Conservation (phyloP, 495 filamentous ascomycete genomes). For the Filosporella fistucella region DNA sequence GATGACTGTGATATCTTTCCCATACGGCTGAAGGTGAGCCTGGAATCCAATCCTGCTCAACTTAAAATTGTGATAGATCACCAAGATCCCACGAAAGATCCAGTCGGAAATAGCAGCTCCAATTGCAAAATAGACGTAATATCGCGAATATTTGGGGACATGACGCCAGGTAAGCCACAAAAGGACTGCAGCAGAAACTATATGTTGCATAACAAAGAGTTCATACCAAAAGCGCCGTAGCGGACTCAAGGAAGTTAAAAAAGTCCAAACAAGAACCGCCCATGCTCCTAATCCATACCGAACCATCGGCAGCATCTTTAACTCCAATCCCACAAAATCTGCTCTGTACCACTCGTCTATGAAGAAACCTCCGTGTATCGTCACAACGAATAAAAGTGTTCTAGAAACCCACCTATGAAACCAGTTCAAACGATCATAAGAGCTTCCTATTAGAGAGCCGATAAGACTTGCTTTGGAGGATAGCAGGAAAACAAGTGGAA, state of each 20-base stretch:
- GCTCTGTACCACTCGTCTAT: conserved; percentile 62
- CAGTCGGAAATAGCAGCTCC: conserved; percentile 70
- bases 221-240: conserved; percentile 71
- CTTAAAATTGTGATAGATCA: conserved; percentile 63
- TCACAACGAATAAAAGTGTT: conserved; percentile 67
- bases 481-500: conserved; percentile 75
- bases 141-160: conserved; percentile 43
- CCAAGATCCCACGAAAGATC: conserved; percentile 40
- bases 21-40: conserved; percentile 14
- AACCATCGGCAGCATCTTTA: conserved; percentile 59
- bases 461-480: conserved; percentile 73
- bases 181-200: conserved; percentile 64
- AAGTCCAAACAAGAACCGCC: conserved; percentile 68
- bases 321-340: conserved; percentile 56
- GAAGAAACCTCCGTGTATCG: conserved; percentile 73
- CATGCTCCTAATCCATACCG: conserved; percentile 70
- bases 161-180: conserved; percentile 64
- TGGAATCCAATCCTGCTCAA: conserved; percentile 38
- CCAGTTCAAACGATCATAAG: conserved; percentile 78
- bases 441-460: conserved; percentile 60
- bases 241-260: conserved; percentile 64
- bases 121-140: conserved; percentile 69
- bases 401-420: conserved; percentile 77
- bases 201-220: conserved; percentile 80
- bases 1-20: conserved; percentile 62